Base-by-base conservation (phyloP, 2,329 filamentous ascomycete genomes). In the Phyllosticta paracitricarpa region DNA sequence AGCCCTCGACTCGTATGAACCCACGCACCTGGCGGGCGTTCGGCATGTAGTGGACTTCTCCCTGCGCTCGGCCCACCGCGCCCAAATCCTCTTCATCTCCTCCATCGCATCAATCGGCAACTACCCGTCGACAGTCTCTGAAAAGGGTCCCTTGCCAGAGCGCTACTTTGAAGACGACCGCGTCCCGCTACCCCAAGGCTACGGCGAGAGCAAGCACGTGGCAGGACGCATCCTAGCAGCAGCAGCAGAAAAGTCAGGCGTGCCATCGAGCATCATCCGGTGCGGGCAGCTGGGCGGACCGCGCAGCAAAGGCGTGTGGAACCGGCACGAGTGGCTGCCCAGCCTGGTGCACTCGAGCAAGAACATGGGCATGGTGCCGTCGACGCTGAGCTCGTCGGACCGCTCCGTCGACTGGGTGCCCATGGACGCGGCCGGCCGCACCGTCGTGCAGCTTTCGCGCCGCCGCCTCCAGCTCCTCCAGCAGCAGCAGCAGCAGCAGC, bases 131-230 rank as follows among this genome's bases (percentile, higher is more conserved):
- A 30, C 28, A 5, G 4, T 33, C 33, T 22, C 28, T 19, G 19
- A 28, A n/a, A 10, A 9, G n/a, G 51, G 55, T 12, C 28, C 59
- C n/a, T 69, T 76, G 4, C 72, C 72, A 1, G 74, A 75, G 54
- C 35, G 62, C 12, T 63, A 69, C 2, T 64, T 75, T 25, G 54
- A 65, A 6, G 67, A 71, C 58, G 63, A 66, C 51, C 48, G 53
- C 7, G 63, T 66, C 14, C 67, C 72, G 0, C 63, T 72, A 0
- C 64, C 68, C 7, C 71, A 72, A 52, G 75, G 74, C 19, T 77
- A 77, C 58, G 73, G 70, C 22, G 68, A 75, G 55, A 70, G 68
- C 12, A 77, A 77, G 61, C 68, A 72, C 52, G 69, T 76, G 4
- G 66, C 72, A 0, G 67, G 68, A 6, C 64, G 68, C 19, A 71